Evolutionary conservation across 164 flowering plant species (phyloP), one percentile per base, ranked within the genome.

Genomic region (Chloranthus sessilifolius): DNA sequence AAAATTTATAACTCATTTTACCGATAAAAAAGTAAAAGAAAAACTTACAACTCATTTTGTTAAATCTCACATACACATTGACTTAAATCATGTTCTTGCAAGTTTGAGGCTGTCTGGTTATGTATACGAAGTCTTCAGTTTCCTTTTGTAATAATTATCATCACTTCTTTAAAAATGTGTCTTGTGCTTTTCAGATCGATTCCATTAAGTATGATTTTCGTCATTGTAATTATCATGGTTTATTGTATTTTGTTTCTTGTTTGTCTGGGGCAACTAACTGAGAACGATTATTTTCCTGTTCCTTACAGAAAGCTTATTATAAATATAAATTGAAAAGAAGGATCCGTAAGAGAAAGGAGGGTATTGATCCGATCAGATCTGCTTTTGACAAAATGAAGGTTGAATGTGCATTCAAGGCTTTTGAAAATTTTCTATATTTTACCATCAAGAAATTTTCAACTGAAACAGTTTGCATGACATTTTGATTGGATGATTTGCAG

Each of bases 331-430:
- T 42, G 48, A 72, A 49, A 56, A 73, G 54, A 61, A 68, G 55
- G 44, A 55, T 50, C 52, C 61, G 55, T 23, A 74, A 74, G 68
- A 83, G 59, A 60, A 80, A 74, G 70, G 89, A 63, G 59, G 92
- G 88, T 8, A 29, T 80, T 64, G 95, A 91, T 77, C 96, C 98
- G n/a, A 85, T 91, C 27, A 80, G 61, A 60, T 71, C 77, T 49
- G 96, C 90, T 45, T 91, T 91, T 74, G 95, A 91, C 41, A 52
- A 70, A 54, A 91, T 91, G 98, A 91, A 91, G 98, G 95, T 90
- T 64, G 26, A 22, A 50, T 45, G 42, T 25, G 7, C 16, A 12
- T 22, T 9, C 20, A 6, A n/a, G 19, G 5, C 19, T 11, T 6
- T 27, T 29, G n/a, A 64, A 25, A 46, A 20, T 28, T 22, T 35